phyloP scores from a whole-genome alignment of 495 filamentous ascomycete genomes.

The Penicillium coprophilum region DNA sequence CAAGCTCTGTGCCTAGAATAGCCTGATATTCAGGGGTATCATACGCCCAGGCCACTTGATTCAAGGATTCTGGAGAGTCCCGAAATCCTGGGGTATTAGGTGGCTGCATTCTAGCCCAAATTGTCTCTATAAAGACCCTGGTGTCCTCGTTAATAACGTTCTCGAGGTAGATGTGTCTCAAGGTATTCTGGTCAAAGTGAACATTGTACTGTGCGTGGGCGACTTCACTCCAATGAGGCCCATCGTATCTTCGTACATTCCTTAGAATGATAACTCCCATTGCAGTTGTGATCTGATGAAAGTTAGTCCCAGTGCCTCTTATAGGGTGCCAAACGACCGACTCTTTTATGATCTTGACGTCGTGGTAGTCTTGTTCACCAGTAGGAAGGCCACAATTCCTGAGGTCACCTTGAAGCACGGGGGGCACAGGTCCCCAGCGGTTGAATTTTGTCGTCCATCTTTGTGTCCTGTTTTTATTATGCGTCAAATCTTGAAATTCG shows the following conservation, averaged over 20 bases:
- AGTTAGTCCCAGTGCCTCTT: background rate
- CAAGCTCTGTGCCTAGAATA: conserved; percentile 1
- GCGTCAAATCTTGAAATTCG: background rate
- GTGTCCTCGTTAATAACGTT: background rate
- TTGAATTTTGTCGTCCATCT: background rate
- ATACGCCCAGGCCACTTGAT: background rate
- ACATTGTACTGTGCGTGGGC: background rate
- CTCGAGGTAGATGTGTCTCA: background rate
- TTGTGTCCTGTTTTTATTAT: background rate
- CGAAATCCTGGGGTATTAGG: background rate
- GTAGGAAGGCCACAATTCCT: background rate
- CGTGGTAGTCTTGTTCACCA: background rate
- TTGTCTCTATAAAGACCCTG: background rate
- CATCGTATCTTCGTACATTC: background rate
- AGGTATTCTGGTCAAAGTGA: background rate
- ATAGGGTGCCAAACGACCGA: background rate
- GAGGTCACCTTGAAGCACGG: background rate
- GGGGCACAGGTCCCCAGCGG: background rate
- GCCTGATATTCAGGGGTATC: background rate
- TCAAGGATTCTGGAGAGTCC: background rate
- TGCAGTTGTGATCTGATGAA: background rate
- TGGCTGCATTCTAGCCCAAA: background rate
- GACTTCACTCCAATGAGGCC: background rate
- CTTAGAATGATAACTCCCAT: background rate
- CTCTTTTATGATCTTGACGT: background rate